Percentiles rank a stretch among this genome's conserved stretches.
Evolutionary conservation across 345 rosid genomes (phyloP).

Genomic region (Arabis alpina): DNA sequence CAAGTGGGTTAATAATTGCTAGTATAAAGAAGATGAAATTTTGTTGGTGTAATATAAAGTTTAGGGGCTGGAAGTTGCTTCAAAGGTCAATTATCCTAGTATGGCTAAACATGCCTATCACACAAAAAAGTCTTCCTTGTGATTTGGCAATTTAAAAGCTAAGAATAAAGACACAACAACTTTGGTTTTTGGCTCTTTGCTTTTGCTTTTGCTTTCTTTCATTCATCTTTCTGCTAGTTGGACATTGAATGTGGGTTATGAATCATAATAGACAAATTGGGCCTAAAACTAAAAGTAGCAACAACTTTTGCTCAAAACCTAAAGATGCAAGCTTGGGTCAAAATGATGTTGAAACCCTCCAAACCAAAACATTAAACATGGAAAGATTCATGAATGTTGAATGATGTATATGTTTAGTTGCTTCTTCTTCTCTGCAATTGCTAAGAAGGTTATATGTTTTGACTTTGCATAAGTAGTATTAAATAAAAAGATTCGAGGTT

Average conservation of each 20-base stretch:
- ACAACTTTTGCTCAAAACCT: background rate
- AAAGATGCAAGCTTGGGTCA: background rate
- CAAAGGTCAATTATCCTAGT: slow-evolving; percentile 34
- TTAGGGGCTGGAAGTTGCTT: slow-evolving; percentile 10
- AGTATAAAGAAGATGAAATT: background rate
- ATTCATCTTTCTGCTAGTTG: background rate
- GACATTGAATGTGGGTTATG: slow-evolving; percentile 12
- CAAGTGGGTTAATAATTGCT: slow-evolving; percentile 5
- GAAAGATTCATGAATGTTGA: background rate
- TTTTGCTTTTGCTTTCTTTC: background rate
- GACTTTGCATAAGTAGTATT: slow-evolving; percentile 27
- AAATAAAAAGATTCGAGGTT: slow-evolving; percentile 26
- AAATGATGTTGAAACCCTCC: slow-evolving; percentile 2
- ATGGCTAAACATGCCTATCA: slow-evolving; percentile 22
- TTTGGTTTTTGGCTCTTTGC: slow-evolving; percentile 15
- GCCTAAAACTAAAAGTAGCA: slow-evolving; percentile 11
- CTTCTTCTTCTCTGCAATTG: background rate
- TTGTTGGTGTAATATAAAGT: slow-evolving; percentile 13
- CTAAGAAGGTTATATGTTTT: slow-evolving; percentile 27
- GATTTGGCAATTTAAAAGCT: slow-evolving; percentile 30
- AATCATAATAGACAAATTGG: slow-evolving; percentile 28
- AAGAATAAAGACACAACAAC: slow-evolving; percentile 19
- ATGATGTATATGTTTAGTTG: background rate
- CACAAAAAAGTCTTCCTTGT: slow-evolving; percentile 17
- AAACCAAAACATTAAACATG: background rate